Evolutionary conservation across 257 asterid genomes (phyloP), one percentile per base, ranked within the genome.

Genomic region (Solanum rostratum): DNA sequence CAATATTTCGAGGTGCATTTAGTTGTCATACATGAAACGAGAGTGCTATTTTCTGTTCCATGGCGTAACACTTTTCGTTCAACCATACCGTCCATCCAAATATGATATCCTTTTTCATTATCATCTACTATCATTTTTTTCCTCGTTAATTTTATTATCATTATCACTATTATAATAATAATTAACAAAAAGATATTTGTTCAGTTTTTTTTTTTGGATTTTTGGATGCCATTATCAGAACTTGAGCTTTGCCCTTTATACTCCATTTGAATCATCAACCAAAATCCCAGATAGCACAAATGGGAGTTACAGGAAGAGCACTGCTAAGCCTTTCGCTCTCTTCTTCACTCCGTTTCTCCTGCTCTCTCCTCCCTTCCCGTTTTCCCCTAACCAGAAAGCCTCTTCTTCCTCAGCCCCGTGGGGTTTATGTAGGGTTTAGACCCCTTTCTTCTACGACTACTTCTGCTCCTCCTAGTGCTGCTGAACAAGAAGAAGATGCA

Each of bases 341-440:
- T 86, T 81, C 84, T 30, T 81, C 68, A 22, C 73, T 33, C 22
- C 87, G 83, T 11, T 73, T 92, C 70, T 88, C 95, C 43, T 85
- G 89, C 81, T 90, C 93, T 83, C 89, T 94, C 22, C 88, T 91
- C 78, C 87, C 93, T 79, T 83, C 90, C 87, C 89, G 83, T 92
- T 88, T 90, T 83, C 43, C 74, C 85, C 82, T 85, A 50, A n/a
- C 85, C 85, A 74, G 13, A 69, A 90, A 91, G 18, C 88, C 91
- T 70, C 84, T 87, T 2, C 87, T 89, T n/a, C 88, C 87, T 16
- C 85, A 53, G 16, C 84, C 90, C 4, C 80, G 59, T 22, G 87
- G 91, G 84, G 87, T 88, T 90, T 86, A 86, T 88, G 88, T 80
- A 84, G 89, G 91, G 88, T 93, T 90, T 92, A 87, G 95, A 49